Evolutionary conservation across 2,329 filamentous ascomycete genomes (phyloP), one percentile per base, ranked within the genome.

Genomic region (Ceratocystiopsis brevicomis): DNA sequence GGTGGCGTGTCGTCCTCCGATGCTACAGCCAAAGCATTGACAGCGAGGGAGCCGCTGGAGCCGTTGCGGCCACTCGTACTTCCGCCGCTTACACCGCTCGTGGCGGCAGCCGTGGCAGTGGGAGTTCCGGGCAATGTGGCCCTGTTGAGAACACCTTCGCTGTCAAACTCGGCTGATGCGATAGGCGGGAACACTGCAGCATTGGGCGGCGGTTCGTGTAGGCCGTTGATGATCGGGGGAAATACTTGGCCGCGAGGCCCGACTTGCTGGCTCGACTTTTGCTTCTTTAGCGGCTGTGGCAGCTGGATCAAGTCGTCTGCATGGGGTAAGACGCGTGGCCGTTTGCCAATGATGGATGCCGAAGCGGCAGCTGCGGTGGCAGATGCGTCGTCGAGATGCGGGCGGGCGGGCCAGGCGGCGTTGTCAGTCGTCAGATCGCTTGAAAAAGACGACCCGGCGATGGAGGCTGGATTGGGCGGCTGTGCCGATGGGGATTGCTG

Each of bases 291-390:
- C 3, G 73, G 74, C 52, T 78, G 72, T 1, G 75, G 75, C 15
- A 78, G 61, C 53, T 78, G 73, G 35, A 76, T 66, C 48, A 76
- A 72, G 48, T 78, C 73, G 45, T 78, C 75, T 49, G 75, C 74
- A 45, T 46, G 46, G n/a, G 48, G 46, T 9, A 50, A n/a, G 10
- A 48, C 44, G n/a, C 46, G 46, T 3, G 44, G 33, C 13, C 48
- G 48, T 25, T 51, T 50, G 3, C 48, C 49, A 16, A 41, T 43
- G 13, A 39, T n/a, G 21, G 46, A 41, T 12, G 44, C 34, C 2
- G 48, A 45, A 2, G 43, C 39, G 2, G 43, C 34, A 14, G 32
- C 38, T 13, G 40, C 35, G 1, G 25, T 10, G 17, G 37, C 39
- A 8, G 35, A 18, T 4, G 41, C 41, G 9, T 46, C 45, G 37